phyloP scores from a whole-genome alignment of 768 basidiomycete genomes.

The Termitomyces sp. region DNA sequence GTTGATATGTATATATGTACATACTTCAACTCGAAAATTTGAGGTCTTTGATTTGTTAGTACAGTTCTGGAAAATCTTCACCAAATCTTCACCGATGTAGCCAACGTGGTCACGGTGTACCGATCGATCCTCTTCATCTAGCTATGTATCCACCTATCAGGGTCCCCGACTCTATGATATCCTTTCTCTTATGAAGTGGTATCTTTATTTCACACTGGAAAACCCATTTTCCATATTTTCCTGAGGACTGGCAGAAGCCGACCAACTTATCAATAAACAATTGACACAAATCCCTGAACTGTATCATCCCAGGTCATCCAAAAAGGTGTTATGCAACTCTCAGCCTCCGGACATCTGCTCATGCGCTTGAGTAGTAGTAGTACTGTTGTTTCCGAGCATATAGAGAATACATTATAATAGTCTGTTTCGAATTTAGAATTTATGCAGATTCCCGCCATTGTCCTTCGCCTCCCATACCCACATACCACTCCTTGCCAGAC shows the following conservation, averaged over 20 bases:
- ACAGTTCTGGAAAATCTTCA: too few species aligned
- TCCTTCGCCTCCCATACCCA: slow-evolving; percentile 76
- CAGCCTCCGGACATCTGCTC: background rate
- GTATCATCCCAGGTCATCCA: background rate
- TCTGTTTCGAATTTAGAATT: background rate
- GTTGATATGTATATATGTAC: too few species aligned
- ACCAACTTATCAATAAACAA: background rate
- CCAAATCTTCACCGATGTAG: too few species aligned
- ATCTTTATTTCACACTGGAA: background rate
- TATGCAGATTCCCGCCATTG: slow-evolving; percentile 33
- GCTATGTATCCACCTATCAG: too few species aligned
- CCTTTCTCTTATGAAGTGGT: too few species aligned
- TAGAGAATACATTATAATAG: background rate
- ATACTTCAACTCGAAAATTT: too few species aligned
- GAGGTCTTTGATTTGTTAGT: too few species aligned
- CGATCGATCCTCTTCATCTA: too few species aligned
- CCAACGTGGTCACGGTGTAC: too few species aligned
- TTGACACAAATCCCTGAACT: background rate
- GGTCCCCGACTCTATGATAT: background rate
- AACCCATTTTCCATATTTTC: background rate
- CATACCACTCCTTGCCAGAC: slow-evolving; percentile 84
- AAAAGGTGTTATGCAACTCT: background rate
- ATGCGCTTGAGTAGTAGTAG: background rate
- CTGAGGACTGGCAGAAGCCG: background rate
- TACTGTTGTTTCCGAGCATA: background rate